Evolutionary conservation across 805 yeast genomes (phyloP).

Genomic region (Allodekkera sacchari): DNA sequence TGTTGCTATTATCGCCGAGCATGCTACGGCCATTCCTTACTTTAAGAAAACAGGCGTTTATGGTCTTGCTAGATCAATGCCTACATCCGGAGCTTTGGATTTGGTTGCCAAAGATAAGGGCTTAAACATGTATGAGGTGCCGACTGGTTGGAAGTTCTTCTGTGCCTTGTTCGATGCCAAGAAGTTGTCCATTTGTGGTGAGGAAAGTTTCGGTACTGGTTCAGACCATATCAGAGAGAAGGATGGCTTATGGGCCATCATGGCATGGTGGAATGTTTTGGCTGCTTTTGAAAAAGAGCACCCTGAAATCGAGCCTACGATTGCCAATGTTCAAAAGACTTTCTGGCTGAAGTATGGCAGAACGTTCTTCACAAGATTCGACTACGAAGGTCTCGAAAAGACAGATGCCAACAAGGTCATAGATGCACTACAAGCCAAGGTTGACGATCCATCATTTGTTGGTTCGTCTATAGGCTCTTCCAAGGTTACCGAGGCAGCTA

Average conservation of each 20-base stretch:
- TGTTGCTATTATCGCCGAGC: slow-evolving; percentile 94
- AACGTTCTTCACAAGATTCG: slow-evolving; percentile 95
- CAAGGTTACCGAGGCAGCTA: slow-evolving; percentile 67
- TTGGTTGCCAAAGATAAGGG: slow-evolving; percentile 76
- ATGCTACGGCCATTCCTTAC: slow-evolving; percentile 82
- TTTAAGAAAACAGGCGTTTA: slow-evolving; percentile 76
- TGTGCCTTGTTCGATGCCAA: slow-evolving; percentile 91
- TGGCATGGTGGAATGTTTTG: slow-evolving; percentile 93
- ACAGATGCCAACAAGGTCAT: slow-evolving; percentile 72
- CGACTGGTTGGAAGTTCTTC: slow-evolving; percentile 98
- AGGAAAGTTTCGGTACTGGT: slow-evolving; percentile 97
- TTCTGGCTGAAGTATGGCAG: slow-evolving; percentile 94
- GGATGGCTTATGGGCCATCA: slow-evolving; percentile 96
- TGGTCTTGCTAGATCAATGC: slow-evolving; percentile 96
- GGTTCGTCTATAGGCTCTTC: slow-evolving; percentile 41
- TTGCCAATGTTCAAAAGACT: slow-evolving; percentile 67
- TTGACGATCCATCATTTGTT: slow-evolving; percentile 30
- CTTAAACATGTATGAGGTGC: slow-evolving; percentile 81
- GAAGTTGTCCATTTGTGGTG: slow-evolving; percentile 94
- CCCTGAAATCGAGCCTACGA: slow-evolving; percentile 45
- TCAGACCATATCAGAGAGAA: slow-evolving; percentile 96
- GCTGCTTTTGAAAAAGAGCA: slow-evolving; percentile 65
- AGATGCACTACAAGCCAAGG: slow-evolving; percentile 35
- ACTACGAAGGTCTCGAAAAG: slow-evolving; percentile 73
- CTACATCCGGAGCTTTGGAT: slow-evolving; percentile 91